Evolutionary conservation across 768 basidiomycete species (phyloP), one percentile per base, ranked within the genome.

Genomic region (Podaxis sp.): DNA sequence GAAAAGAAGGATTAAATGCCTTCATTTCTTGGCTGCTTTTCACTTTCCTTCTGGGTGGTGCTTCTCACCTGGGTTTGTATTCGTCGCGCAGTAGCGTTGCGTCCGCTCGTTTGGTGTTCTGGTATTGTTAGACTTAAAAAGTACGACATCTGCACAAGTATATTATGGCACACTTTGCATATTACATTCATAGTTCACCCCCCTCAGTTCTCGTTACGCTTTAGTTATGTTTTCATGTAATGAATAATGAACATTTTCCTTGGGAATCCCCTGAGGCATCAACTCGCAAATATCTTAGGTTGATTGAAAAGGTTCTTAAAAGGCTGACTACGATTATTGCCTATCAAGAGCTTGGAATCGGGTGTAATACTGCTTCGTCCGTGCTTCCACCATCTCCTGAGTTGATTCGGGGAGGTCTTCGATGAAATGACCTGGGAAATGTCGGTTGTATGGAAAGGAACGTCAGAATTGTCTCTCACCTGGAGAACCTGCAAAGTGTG

Each of bases 321-420:
- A 20, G 20, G 8, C 7, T 46, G 44, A 20, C 7, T 46, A 17
- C 15, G 17, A 15, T 28, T 30, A 62, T 28, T 62, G 54, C 26
- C 48, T 56, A 40, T 62, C 54, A 4, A 62, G 61, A 2, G 90
- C 82, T 68, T 90, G 88, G 73, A 96, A 98, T 1, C 90, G 86
- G 10, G 86, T 86, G 73, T 96, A 96, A 69, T 88, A 90, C 46
- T 87, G 84, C 70, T 96, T 96, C 1, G 94, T 94, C 65, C 85
- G 83, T 0, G 88, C 83, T 73, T 98, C 95, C 0, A 95, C 86
- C 66, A 90, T 85, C 69, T 99, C 96, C 73, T 96, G 95, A 17
- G 93, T 96, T 15, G 95, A 93, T 74, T 98, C 96, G 0, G 96
- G 92, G 8, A 97, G 83, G 68, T 95, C 91, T 71, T 89, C 88